Percentiles rank a stretch among this genome's conserved stretches.
These are phyloP conservation scores for Candida tropicalis DNA, from an alignment of 1,139 yeast species.

Conservation along the genomic window DNA sequence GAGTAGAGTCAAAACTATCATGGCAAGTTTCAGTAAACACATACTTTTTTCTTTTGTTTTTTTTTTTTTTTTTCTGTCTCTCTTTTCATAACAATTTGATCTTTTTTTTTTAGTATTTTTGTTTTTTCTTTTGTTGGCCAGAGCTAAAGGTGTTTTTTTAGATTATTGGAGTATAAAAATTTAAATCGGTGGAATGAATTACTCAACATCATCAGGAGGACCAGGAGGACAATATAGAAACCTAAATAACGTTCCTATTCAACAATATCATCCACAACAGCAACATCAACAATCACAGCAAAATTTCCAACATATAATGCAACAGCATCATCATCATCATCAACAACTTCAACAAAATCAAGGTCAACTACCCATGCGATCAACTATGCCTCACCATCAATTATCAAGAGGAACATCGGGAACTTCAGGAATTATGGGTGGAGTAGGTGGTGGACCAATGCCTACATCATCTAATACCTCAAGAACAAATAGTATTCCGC, in stretches of 20 bases:
- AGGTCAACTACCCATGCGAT: slow-evolving; percentile 7
- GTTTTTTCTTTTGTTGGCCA: slow-evolving; percentile 3
- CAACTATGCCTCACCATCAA: slow-evolving; percentile 9
- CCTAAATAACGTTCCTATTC: slow-evolving; percentile 9
- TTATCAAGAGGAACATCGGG: slow-evolving; percentile 6
- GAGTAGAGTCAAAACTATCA: too few relatives aligned
- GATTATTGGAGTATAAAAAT: not conserved
- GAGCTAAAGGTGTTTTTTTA: not conserved
- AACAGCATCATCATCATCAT: slow-evolving; percentile 11
- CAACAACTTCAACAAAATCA: slow-evolving; percentile 8
- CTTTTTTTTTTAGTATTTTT: not conserved
- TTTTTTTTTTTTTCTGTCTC: too few relatives aligned
- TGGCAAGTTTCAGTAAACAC: too few relatives aligned
- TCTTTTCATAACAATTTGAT: too few relatives aligned
- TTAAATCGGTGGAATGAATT: slow-evolving; percentile 8
- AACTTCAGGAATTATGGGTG: slow-evolving; percentile 3
- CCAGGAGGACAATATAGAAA: slow-evolving; percentile 12
- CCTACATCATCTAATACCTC: slow-evolving; percentile 4
- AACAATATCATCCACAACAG: not conserved
- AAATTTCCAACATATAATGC: slow-evolving; percentile 2
- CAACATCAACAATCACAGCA: slow-evolving; percentile 1
- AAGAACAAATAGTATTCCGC: slow-evolving; percentile 25
- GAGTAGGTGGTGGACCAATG: not conserved
- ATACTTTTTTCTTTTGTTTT: too few relatives aligned
- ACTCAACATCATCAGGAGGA: slow-evolving; percentile 11